Base-by-base conservation (phyloP, 306 rosid genomes). In the Bauhinia variegata region DNA sequence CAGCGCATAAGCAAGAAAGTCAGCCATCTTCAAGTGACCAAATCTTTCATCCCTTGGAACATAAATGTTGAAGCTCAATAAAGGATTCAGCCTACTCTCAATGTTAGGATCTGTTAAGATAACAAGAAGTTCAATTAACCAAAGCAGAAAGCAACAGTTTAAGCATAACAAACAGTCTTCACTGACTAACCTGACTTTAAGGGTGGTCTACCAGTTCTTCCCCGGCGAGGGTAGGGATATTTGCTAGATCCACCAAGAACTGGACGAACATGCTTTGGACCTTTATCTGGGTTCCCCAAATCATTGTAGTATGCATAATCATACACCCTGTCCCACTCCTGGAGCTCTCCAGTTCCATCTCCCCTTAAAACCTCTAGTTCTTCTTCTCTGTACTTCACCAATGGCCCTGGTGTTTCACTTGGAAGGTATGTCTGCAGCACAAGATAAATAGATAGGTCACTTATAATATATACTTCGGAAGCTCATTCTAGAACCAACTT, bases 11-110 rank as follows among this genome's bases (percentile, higher is more conserved):
- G 80, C 96, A 31, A 92, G 79, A 62, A 90, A 90, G 41, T 92
- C 96, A 5, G 96, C 30, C 80, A 92, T 48, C 75, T 92, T 92
- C 78, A 89, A 61, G 77, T 87, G 91, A 8, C 91, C 89, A 63
- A 92, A 89, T 59, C 82, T 82, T 57, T 92, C 98, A 30, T 89
- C 96, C 65, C 88, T 84, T 6, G 98, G 98, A 50, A 90, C 98
- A 65, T 89, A 89, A 61, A 89, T 77, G 73, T 74, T 80, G 38
- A 93, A 70, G 75, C 96, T 85, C 84, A 66, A 9, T 1, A 63
- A 11, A 62, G 71, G 56, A 14, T 50, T 68, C 76, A 89, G 64
- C 67, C 88, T 83, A 16, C 79, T 84, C 85, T 92, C 96, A 33
- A 3, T 36, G 3, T 69, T 75, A 3, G 78, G 82, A 87, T 84